These are phyloP conservation scores for Neolentinus lepideus DNA, from an alignment of 1,284 basidiomycete genomes.

Conservation along the genomic window DNA sequence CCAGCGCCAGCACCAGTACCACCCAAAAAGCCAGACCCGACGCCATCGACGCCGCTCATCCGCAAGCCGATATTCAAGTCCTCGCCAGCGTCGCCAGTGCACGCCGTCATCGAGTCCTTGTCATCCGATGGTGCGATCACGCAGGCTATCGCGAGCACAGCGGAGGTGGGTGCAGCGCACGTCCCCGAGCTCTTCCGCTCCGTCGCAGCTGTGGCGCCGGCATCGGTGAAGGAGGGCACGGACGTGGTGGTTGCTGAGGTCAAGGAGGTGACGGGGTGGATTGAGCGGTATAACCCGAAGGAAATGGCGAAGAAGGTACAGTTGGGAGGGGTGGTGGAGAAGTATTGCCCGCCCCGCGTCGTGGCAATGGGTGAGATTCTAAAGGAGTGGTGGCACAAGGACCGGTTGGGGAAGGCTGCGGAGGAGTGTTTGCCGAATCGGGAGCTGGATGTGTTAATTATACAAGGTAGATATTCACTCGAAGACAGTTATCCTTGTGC, in stretches of 20 bases:
- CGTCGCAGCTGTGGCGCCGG: conserved; percentile 20
- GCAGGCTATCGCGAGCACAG: conserved; percentile 38
- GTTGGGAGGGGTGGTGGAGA: neutral
- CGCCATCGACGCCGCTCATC: conserved; percentile 34
- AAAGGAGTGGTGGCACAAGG: conserved; percentile 48
- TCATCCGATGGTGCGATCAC: conserved; percentile 50
- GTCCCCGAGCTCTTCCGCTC: conserved; percentile 57
- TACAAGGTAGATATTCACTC: conserved; percentile 39
- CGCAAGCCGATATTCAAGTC: conserved; percentile 42
- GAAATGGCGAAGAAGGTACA: neutral
- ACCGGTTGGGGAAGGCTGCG: conserved; percentile 43
- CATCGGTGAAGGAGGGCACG: conserved; percentile 17
- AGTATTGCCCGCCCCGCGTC: neutral
- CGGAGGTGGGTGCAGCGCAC: conserved; percentile 32
- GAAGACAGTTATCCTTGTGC: neutral
- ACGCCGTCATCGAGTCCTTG: conserved; percentile 43
- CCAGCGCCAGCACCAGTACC: conserved; percentile 16
- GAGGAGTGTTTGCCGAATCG: conserved; percentile 49
- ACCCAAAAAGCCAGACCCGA: conserved; percentile 13
- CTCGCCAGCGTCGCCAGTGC: conserved; percentile 34
- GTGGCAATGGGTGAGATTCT: conserved; percentile 6
- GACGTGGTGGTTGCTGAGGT: neutral
- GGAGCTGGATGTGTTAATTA: conserved; percentile 49
- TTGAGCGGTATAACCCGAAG: neutral
- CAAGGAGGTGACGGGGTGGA: neutral